Percentiles rank a stretch among this genome's conserved stretches.
Conservation (phyloP, 2,329 filamentous ascomycete species). For the Achaetomium macrosporum region DNA sequence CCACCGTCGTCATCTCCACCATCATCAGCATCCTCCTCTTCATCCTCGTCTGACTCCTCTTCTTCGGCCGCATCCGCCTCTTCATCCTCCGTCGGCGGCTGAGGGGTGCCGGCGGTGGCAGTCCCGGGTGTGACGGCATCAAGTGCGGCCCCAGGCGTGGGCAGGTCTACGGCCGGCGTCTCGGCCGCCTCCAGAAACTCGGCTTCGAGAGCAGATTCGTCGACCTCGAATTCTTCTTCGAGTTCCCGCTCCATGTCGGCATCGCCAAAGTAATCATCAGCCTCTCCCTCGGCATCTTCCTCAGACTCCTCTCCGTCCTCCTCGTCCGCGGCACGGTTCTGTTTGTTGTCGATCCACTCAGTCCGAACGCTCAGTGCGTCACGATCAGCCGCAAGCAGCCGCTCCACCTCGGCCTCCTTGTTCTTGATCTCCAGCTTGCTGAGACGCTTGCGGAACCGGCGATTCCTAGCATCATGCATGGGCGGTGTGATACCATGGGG, state of each 20-base stretch:
- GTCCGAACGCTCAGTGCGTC: slow-evolving; percentile 54
- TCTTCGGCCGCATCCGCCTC: slow-evolving; percentile 42
- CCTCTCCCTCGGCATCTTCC: slow-evolving; percentile 40
- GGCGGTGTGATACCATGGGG: slow-evolving; percentile 84
- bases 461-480: slow-evolving; percentile 77
- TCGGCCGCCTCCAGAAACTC: slow-evolving; percentile 45
- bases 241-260: slow-evolving; percentile 21
- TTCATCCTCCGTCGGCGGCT: slow-evolving; percentile 38
- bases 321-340: slow-evolving; percentile 34
- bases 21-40: slow-evolving; percentile 37
- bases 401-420: slow-evolving; percentile 73
- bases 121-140: slow-evolving; percentile 43
- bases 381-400: slow-evolving; percentile 64
- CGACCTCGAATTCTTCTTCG: slow-evolving; percentile 33
- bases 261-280: slow-evolving; percentile 37
- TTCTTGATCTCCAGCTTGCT: slow-evolving; percentile 79
- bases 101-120: slow-evolving; percentile 33
- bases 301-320: slow-evolving; percentile 51
- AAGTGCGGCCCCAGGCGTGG: slow-evolving; percentile 28
- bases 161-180: slow-evolving; percentile 45
- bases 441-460: slow-evolving; percentile 76
- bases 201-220: slow-evolving; percentile 33
- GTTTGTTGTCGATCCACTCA: slow-evolving; percentile 56
- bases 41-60: slow-evolving; percentile 38
- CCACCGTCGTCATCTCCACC: slow-evolving; percentile 47